Evolutionary conservation across 1,284 basidiomycete genomes (phyloP).

Genomic region (Pseudomicrostroma phylloplanum): DNA sequence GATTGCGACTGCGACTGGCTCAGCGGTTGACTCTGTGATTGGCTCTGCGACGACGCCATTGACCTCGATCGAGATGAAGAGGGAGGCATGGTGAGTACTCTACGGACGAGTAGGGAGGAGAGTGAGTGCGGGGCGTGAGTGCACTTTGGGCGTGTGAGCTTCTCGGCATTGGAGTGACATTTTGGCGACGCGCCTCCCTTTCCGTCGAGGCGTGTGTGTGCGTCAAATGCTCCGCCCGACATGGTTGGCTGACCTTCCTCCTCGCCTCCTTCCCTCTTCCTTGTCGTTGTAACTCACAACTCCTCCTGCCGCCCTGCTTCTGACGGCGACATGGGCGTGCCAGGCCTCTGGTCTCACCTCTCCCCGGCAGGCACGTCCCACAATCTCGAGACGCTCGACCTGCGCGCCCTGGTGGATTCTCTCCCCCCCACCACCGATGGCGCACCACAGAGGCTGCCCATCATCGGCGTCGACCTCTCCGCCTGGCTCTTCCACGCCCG

Average conservation of each 20-base stretch:
- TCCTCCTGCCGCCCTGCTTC: not conserved
- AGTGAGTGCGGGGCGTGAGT: no score
- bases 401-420: conserved; percentile 6
- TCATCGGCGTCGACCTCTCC: conserved; percentile 42
- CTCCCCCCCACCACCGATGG: conserved; percentile 9
- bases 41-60: not conserved
- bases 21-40: not conserved
- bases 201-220: conserved; percentile 4
- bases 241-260: no score
- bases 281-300: not conserved
- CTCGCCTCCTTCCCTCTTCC: no score
- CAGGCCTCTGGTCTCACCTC: not conserved
- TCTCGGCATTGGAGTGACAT: no score
- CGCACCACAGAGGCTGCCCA: conserved; percentile 14
- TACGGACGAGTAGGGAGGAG: no score
- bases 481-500: conserved; percentile 56
- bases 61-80: no score
- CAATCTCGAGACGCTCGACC: not conserved
- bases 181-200: not conserved
- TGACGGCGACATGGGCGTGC: not conserved
- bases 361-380: not conserved
- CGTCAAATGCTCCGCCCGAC: conserved; percentile 10
- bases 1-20: not conserved
- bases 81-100: no score
- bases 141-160: no score